Evolutionary conservation across 192 early-diverging fungal genomes (phyloP), one percentile per base, ranked within the genome.

Genomic region (Gamsiella multidivaricata): DNA sequence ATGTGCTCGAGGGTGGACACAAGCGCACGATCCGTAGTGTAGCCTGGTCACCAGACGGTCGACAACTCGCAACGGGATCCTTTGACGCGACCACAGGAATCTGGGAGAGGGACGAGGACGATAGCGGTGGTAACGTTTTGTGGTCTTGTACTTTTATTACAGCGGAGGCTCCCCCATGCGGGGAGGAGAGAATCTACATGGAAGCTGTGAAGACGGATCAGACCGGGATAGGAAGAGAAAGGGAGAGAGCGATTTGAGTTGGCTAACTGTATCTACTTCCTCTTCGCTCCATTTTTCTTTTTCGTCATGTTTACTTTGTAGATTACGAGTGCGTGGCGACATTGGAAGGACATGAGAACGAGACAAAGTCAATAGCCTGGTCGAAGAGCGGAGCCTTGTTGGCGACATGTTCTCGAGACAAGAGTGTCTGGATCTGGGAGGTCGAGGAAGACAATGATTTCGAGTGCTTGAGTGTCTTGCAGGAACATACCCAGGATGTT

Each of bases 361-460:
- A 99, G 82, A 95, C 94, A 41, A 99, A 99, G 81, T 87, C 88
- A 36, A 93, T 98, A 36, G 85, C 93, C 12, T 99, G 95, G 96
- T 91, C 92, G 12, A 79, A 88, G 26, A 86, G 89, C 1, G 96
- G 94, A 12, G 80, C 89, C 5, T 84, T 99, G 25, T 78, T 99
- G 39, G 94, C 97, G 12, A 99, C 97, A 5, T 98, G 97, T 69
- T 91, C 93, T 28, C 83, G 97, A 32, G 97, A 99, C 83, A 98
- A 97, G 80, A 95, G 93, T 82, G 95, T 99, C 32, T 99, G 97
- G 97, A 95, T 99, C 65, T 99, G 97, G 97, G 97, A 99, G 71
- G 88, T 89, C 10, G 81, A 86, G 31, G 82, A 89, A 28, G 95
- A 96, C 62, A 92, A 89, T 64, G 97, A 98, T 71, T 99, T 99